Conservation (phyloP, 78 protist species). For the Dictyostelium citrinum region DNA sequence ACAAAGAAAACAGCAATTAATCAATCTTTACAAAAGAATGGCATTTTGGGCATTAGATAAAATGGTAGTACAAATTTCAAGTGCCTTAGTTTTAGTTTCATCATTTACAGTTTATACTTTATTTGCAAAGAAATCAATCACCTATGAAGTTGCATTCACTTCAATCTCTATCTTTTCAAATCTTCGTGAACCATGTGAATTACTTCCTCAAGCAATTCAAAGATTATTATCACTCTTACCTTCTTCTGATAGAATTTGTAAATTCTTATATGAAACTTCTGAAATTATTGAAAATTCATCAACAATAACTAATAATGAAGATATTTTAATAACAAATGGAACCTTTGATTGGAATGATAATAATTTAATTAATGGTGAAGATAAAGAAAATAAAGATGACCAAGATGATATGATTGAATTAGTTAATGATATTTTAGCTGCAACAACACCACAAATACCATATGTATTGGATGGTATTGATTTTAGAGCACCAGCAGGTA, state of each 20-base stretch:
- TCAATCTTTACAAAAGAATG: not conserved
- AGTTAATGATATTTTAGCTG: not conserved
- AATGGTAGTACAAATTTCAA: not conserved
- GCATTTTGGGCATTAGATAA: not conserved
- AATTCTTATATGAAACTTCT: not conserved
- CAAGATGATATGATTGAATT: not conserved
- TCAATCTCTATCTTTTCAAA: slow-evolving; percentile 9
- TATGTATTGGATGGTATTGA: not conserved
- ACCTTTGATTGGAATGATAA: not conserved
- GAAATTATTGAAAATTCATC: not conserved
- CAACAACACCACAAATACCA: not conserved
- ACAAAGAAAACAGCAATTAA: not conserved
- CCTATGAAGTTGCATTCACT: slow-evolving; percentile 33
- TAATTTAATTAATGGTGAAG: not conserved
- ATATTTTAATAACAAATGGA: not conserved
- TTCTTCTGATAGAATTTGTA: slow-evolving; percentile 3
- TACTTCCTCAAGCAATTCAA: slow-evolving; percentile 22
- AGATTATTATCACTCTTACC: not conserved
- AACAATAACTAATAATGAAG: not conserved
- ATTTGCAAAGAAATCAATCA: not conserved
- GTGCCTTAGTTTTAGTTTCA: slow-evolving; percentile 32
- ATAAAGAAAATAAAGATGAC: not conserved
- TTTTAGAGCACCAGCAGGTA: slow-evolving; percentile 50
- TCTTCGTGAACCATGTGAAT: slow-evolving; percentile 11
- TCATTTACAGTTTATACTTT: slow-evolving; percentile 3